Evolutionary conservation across 345 rosid genomes (phyloP).

Genomic region (Camelina sativa): DNA sequence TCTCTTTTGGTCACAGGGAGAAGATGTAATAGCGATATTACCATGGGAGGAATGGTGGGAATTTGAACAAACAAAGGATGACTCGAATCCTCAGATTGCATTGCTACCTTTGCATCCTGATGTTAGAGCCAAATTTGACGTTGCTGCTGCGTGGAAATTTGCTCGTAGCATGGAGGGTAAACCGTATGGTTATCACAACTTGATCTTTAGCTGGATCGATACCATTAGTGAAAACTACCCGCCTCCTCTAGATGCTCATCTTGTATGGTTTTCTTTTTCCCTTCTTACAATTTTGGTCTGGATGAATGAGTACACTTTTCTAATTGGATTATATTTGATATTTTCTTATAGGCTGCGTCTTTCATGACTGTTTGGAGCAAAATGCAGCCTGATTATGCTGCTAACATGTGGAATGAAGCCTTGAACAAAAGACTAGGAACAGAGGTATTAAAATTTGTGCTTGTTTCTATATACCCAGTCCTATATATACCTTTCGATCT

Average conservation of each 20-base stretch:
- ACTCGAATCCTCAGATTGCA: constrained; percentile 90
- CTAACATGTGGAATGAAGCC: constrained; percentile 96
- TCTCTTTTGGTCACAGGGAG: constrained; percentile 59
- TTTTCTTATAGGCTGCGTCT: constrained; percentile 75
- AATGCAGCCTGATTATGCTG: constrained; percentile 90
- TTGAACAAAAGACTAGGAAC: constrained; percentile 94
- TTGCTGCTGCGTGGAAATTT: constrained; percentile 93
- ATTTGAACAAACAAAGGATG: constrained; percentile 83
- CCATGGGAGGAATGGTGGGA: constrained; percentile 99
- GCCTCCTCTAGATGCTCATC: constrained; percentile 91
- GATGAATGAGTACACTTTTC: background rate
- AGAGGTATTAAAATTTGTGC: constrained; percentile 53
- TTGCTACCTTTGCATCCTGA: constrained; percentile 92
- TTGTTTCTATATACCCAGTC: constrained; percentile 18
- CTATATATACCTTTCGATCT: constrained; percentile 43
- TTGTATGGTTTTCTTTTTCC: constrained; percentile 55
- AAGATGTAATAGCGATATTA: constrained; percentile 75
- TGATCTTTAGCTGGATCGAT: constrained; percentile 99
- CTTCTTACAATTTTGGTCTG: constrained; percentile 13
- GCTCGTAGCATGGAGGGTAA: constrained; percentile 81
- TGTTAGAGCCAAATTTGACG: constrained; percentile 78
- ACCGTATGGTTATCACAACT: constrained; percentile 96
- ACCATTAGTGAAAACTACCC: constrained; percentile 84
- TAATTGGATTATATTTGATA: background rate
- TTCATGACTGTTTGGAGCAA: constrained; percentile 92